Percentiles rank a stretch among this genome's conserved stretches.
Evolutionary conservation across 768 basidiomycete species (phyloP).

Genomic region (Terana coerulea): DNA sequence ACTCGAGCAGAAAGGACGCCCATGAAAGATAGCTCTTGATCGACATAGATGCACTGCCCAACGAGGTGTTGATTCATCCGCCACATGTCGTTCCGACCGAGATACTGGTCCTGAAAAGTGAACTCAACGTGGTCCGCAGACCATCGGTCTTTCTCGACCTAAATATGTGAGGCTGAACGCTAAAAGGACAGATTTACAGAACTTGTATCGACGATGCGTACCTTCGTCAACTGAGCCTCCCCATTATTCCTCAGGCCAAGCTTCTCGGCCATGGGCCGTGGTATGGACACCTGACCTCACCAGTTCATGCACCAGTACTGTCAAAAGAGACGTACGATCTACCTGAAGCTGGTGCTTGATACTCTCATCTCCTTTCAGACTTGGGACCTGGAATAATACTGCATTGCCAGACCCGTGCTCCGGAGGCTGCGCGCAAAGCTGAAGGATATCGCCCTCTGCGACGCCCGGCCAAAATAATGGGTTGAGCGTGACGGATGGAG

Average conservation of each 20-base stretch:
- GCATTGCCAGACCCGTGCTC: slow-evolving; percentile 32
- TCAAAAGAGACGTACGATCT: not conserved
- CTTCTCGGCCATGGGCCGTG: slow-evolving; percentile 65
- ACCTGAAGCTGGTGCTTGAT: slow-evolving; percentile 68
- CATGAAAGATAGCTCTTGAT: slow-evolving; percentile 84
- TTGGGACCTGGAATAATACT: slow-evolving; percentile 64
- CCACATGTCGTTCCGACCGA: slow-evolving; percentile 98
- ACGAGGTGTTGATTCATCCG: slow-evolving; percentile 78
- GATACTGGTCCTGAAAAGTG: slow-evolving; percentile 91
- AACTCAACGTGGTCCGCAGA: slow-evolving; percentile 83
- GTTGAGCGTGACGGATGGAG: slow-evolving; percentile 60
- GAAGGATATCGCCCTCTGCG: slow-evolving; percentile 68
- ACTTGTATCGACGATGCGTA: slow-evolving; percentile 17
- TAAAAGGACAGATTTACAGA: not conserved
- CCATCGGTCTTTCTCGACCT: slow-evolving; percentile 66
- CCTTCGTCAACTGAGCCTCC: slow-evolving; percentile 73
- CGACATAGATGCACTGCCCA: slow-evolving; percentile 75
- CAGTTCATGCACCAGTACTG: not conserved
- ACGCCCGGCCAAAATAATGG: slow-evolving; percentile 78
- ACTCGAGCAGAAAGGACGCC: slow-evolving; percentile 83
- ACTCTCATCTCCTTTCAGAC: slow-evolving; percentile 56
- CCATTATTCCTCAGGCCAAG: slow-evolving; percentile 69
- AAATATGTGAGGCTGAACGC: not conserved
- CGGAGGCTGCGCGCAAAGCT: slow-evolving; percentile 42
- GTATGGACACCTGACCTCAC: slow-evolving; percentile 62